A percentile compares a stretch with the other conserved stretches of the same genome.
Evolutionary conservation across 495 filamentous ascomycete species (phyloP).

Genomic region (Aspergillus asperescens): DNA sequence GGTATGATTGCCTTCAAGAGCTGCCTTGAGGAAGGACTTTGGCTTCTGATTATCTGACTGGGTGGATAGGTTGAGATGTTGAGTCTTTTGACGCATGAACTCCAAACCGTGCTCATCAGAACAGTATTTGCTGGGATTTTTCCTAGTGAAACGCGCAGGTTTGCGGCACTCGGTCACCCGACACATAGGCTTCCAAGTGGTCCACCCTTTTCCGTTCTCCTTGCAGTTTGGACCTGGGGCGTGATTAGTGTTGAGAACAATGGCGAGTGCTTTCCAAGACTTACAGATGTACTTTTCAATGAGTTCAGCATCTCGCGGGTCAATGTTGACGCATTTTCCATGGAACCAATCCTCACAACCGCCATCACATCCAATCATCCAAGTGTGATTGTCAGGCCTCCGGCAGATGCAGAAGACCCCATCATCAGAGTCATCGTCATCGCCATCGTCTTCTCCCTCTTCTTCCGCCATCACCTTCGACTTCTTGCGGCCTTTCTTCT

Average conservation of each 20-base stretch:
- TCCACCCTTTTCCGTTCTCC: constrained; percentile 46
- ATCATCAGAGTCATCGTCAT: constrained; percentile 40
- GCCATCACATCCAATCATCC: constrained; percentile 73
- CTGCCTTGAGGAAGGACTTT: constrained; percentile 10
- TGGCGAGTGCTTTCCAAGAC: constrained; percentile 12
- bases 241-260: neutral
- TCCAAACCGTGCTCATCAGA: constrained; percentile 57
- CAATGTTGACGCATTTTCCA: constrained; percentile 61
- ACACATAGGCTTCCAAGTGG: constrained; percentile 68
- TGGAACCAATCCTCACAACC: constrained; percentile 74
- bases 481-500: constrained; percentile 32
- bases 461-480: constrained; percentile 15
- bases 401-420: constrained; percentile 66
- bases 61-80: constrained; percentile 23
- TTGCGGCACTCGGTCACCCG: constrained; percentile 54
- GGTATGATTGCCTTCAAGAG: neutral
- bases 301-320: constrained; percentile 54
- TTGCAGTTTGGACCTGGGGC: constrained; percentile 54
- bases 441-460: neutral
- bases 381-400: constrained; percentile 64
- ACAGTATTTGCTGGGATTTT: constrained; percentile 61
- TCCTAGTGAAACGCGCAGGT: constrained; percentile 49
- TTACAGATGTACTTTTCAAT: constrained; percentile 67
- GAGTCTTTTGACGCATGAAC: constrained; percentile 48
- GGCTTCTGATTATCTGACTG: constrained; percentile 10